Base-by-base conservation (phyloP, 306 rosid genomes). In the Inga laurina region DNA sequence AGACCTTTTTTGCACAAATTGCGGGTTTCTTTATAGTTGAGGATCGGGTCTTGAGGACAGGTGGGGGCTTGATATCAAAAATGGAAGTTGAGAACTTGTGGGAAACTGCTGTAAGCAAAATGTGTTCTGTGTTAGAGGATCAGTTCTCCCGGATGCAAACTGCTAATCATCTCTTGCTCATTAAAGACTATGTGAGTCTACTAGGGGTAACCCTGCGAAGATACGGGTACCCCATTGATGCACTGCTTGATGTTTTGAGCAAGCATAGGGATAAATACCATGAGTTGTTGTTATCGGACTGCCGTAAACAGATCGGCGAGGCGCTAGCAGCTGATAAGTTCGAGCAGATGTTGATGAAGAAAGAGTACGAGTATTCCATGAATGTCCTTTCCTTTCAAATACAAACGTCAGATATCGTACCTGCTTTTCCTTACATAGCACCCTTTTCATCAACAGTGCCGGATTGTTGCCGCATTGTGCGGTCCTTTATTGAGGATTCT, bases 131-230 rank as follows among this genome's bases (percentile, higher is more conserved):
- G 71, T 90, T 97, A 62, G 99, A 97, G 94, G 99, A 97, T 89
- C 99, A 97, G 67, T 97, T 97, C 82, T 97, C 99, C 27, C 86
- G 99, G 82, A 97, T 97, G 99, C 99, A 97, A 64, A 97, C 99
- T 48, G 99, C 99, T 4, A 97, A 97, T 72, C 99, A 97, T 83
- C 89, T 97, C 51, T 86, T 97, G 88, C 79, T 97, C 77, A 97
- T 97, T 80, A 94, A 97, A 88, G 99, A 97, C 82, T 97, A 97
- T 81, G 99, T 97, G 87, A 97, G 99, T 82, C 78, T 97, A 56
- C 86, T 97, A 52, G 99, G 98, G 24, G 98, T 97, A 10, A 97
- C 98, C 1, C 78, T 97, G 83, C 85, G 99, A 41, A 87, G 99
- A 84, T 97, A 91, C 84, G 97, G 99, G 46, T 97, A 97, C 81